Base-by-base conservation (phyloP, 2,329 filamentous ascomycete species). In the Xylariomycetidae sp. region DNA sequence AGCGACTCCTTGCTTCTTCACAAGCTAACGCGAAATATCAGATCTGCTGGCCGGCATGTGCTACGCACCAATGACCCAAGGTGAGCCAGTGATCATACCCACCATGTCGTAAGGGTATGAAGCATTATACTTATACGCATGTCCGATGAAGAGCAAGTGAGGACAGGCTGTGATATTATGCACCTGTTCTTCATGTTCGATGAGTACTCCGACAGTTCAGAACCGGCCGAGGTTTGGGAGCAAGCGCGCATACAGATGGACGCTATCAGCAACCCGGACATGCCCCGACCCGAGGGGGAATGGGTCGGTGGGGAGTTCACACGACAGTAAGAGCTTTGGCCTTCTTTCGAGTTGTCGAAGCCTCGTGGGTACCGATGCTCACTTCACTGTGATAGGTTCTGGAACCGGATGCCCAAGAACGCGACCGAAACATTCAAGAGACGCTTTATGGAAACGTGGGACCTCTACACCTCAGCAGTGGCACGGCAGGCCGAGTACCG, bases 401-500 rank as follows among this genome's bases (percentile, higher is more conserved):
- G 52, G 49, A 31, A 32, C 2, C 39, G 40, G 2, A 29, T 42
- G 5, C 34, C 34, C 7, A 24, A 49, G 17, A 44, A 37, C 2
- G 33, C 44, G 0, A 47, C 46, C 0, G n/a, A 37, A 1, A 38
- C 42, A 3, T 48, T 49, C 23, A 42, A 39, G 28, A 31, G 25
- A 14, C 49, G 49, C 1, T 56, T 57, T 31, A 19, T 50, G 2
- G 29, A 37, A 4, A 36, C 42, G 1, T 55, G 46, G 33, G 27
- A 43, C 5, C 34, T 39, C 6, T 57, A 55, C 17, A 36, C 52
- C 6, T 31, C 49, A 10, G 31, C 39, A 7, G 45, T 50, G 1
- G 50, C 43, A 0, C 31, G 44, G 7, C 47, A 58, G 29, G 44
- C 50, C 6, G 33, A 40, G 4, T 32, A 49, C 32, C 41, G 53